A percentile compares a stretch with the other conserved stretches of the same genome.
These are phyloP conservation scores for Dipsacomyces acuminosporus DNA, from an alignment of 371 early-diverging fungal species.

Conservation along the genomic window DNA sequence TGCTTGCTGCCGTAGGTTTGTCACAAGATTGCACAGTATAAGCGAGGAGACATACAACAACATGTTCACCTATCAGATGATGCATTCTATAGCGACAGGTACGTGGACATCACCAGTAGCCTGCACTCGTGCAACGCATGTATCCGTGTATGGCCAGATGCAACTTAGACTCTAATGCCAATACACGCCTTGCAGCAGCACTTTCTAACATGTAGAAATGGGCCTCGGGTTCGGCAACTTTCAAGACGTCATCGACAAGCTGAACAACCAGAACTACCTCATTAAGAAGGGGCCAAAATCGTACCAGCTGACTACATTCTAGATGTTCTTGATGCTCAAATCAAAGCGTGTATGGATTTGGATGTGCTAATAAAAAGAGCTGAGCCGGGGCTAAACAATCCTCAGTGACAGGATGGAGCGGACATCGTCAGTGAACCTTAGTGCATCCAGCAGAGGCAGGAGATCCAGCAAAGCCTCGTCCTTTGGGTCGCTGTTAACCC, in stretches of 20 bases:
- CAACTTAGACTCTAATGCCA: neutral
- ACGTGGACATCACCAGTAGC: no score
- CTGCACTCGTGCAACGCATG: no score
- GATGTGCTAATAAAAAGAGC: neutral
- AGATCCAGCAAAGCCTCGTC: conserved; percentile 91
- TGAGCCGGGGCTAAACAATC: conserved; percentile 18
- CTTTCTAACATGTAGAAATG: conserved; percentile 48
- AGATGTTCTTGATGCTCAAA: neutral
- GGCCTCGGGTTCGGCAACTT: conserved; percentile 51
- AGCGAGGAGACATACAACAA: conserved; percentile 53
- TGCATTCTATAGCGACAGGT: conserved; percentile 50
- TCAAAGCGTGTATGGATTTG: neutral
- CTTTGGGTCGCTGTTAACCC: conserved; percentile 90
- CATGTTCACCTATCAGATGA: conserved; percentile 54
- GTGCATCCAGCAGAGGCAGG: conserved; percentile 86
- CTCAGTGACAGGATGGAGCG: conserved; percentile 46
- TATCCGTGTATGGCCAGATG: neutral
- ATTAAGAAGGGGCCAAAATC: conserved; percentile 53
- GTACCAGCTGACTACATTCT: conserved; percentile 51
- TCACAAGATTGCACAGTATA: conserved; percentile 52
- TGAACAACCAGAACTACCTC: conserved; percentile 63
- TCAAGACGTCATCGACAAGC: conserved; percentile 54
- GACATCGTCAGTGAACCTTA: conserved; percentile 84
- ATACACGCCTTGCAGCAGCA: no score
- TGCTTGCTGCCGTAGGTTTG: no score